Conservation (phyloP, 371 early-diverging fungal genomes). For the Mucor indicus region DNA sequence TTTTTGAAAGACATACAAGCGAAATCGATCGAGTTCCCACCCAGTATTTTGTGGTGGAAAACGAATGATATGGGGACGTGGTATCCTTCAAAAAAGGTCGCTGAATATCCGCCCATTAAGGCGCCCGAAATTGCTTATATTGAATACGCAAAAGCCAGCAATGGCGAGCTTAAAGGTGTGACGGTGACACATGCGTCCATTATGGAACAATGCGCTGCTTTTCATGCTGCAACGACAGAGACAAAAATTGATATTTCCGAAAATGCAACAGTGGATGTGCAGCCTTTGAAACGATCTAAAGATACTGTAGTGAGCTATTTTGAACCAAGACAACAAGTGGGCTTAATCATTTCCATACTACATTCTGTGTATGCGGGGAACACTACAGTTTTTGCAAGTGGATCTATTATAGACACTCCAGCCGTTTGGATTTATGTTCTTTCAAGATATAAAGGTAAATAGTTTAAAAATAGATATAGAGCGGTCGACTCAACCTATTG, state of each 20-base stretch:
- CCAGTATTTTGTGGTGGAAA: constrained; percentile 73
- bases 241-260: constrained; percentile 5
- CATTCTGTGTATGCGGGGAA: constrained; percentile 72
- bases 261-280: constrained; percentile 2
- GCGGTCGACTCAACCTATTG: not conserved
- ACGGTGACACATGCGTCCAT: constrained; percentile 76
- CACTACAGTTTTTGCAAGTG: constrained; percentile 62
- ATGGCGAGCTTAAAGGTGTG: constrained; percentile 84
- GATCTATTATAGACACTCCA: constrained; percentile 60
- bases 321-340: constrained; percentile 85
- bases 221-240: constrained; percentile 28
- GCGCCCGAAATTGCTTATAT: constrained; percentile 77
- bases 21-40: constrained; percentile 60
- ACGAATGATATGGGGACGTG: constrained; percentile 69
- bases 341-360: constrained; percentile 68
- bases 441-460: constrained; percentile 54
- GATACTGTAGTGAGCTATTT: constrained; percentile 64
- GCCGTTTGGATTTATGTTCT: constrained; percentile 71
- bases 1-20: constrained; percentile 66
- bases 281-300: constrained; percentile 9
- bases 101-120: constrained; percentile 38
- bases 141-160: constrained; percentile 79
- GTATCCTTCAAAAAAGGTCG: constrained; percentile 53
- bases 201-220: constrained; percentile 63
- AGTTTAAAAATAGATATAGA: not conserved